These are phyloP conservation scores for Epicoccum nigrum DNA, from an alignment of 2,329 filamentous ascomycete species.

Conservation along the genomic window DNA sequence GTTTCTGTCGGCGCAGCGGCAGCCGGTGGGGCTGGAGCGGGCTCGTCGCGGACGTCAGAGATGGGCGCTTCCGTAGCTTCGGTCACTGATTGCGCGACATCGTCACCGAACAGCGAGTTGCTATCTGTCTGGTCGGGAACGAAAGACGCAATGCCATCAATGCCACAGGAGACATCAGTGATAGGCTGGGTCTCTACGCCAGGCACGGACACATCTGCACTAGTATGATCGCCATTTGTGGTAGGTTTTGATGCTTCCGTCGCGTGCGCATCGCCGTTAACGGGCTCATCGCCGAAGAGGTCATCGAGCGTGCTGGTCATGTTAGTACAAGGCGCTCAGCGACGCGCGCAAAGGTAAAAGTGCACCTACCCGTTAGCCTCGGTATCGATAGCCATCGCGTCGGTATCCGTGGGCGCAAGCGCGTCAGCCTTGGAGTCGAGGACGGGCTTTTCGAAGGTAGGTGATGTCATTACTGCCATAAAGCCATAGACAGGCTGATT, in stretches of 20 bases:
- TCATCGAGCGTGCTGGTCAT: slow-evolving; percentile 41
- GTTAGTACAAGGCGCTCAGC: slow-evolving; percentile 22
- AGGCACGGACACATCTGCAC: slow-evolving; percentile 32
- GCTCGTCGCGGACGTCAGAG: slow-evolving; percentile 44
- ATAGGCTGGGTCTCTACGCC: slow-evolving; percentile 44
- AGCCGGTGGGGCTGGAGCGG: slow-evolving; percentile 24
- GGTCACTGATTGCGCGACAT: slow-evolving; percentile 38
- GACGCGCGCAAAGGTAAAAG: slow-evolving; percentile 9
- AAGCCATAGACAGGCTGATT: slow-evolving; percentile 41
- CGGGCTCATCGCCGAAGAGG: slow-evolving; percentile 45
- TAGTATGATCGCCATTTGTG: slow-evolving; percentile 40
- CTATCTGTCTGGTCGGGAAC: slow-evolving; percentile 49
- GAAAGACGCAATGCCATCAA: slow-evolving; percentile 52
- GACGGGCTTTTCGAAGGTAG: slow-evolving; percentile 44
- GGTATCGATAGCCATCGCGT: slow-evolving; percentile 60
- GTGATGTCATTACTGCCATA: slow-evolving; percentile 51
- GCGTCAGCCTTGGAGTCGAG: slow-evolving; percentile 60
- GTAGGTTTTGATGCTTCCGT: slow-evolving; percentile 31
- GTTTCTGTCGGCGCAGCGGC: slow-evolving; percentile 7
- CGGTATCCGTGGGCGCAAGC: slow-evolving; percentile 46
- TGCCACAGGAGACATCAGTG: slow-evolving; percentile 51
- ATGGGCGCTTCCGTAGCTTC: slow-evolving; percentile 51
- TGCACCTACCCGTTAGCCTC: slow-evolving; percentile 65
- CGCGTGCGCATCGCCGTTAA: slow-evolving; percentile 21
- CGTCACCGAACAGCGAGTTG: slow-evolving; percentile 49